Evolutionary conservation across 805 yeast species (phyloP), one percentile per base, ranked within the genome.

Genomic region (Cyberlindnera xylosilytica): DNA sequence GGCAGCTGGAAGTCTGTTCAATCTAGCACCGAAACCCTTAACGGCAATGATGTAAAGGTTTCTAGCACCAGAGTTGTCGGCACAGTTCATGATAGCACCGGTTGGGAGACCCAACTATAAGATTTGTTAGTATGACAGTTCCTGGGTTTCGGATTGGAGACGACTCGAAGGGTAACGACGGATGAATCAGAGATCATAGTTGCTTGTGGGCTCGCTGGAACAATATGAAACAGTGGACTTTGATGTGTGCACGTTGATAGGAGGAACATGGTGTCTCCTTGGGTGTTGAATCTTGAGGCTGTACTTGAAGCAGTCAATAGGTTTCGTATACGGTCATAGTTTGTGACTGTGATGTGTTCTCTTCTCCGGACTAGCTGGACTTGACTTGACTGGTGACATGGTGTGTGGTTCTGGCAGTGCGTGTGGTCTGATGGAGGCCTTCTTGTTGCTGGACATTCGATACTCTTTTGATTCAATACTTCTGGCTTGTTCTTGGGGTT

Each of bases 21-120:
- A 85, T 85, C 98, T 90, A 64, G 99, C 97, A 83, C 99, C 99
- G 71, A 79, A 73, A 70, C 98, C 98, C 81, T 91, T 93, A 70
- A 93, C 99, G 79, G 99, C 91, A 70, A 93, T 76, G 79, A 93
- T 82, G 85, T 89, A 87, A 68, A 93, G 84, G 87, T 90, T 91
- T 82, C 98, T 90, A 68, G 99, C 99, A 82, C 99, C 99, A 66
- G 95, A 79, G 96, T 93, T 93, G 76, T 93, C 99, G 77, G 95
- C 90, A 81, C 99, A 93, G 90, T 95, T 95, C 80, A 93, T 84
- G 74, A 93, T 88, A 76, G 99, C 99, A 76, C 98, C 99, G 64
- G 81, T 84, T 79, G 99, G 99, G 72, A 93, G 86, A 83, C 96
- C 99, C 79, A 93, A 88, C 93, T 87, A 44, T 35, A 36, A n/a